Conservation (phyloP, 257 asterid genomes). For the Handroanthus guayacan region DNA sequence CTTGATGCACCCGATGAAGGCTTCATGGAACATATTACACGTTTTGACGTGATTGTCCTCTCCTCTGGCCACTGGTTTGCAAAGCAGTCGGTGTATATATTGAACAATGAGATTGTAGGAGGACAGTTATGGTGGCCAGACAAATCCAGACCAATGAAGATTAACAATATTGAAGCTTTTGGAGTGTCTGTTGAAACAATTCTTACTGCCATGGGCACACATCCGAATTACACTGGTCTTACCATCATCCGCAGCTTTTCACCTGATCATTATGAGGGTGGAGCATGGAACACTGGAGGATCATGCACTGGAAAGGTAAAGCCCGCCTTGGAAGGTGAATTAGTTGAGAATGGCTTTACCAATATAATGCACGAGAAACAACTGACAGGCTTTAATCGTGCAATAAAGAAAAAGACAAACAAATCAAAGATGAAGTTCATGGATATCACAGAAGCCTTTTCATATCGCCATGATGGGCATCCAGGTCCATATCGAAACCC, state of each 20-base stretch:
- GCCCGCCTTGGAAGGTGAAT: slow-evolving; percentile 61
- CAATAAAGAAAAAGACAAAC: slow-evolving; percentile 66
- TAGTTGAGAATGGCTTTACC: slow-evolving; percentile 78
- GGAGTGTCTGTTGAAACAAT: slow-evolving; percentile 86
- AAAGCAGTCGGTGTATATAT: slow-evolving; percentile 79
- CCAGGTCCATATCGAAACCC: slow-evolving; percentile 92
- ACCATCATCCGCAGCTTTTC: slow-evolving; percentile 85
- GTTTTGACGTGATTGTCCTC: slow-evolving; percentile 76
- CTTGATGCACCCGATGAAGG: slow-evolving; percentile 85
- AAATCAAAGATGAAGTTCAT: slow-evolving; percentile 67
- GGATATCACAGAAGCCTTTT: slow-evolving; percentile 82
- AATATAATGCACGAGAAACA: slow-evolving; percentile 88
- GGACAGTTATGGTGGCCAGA: slow-evolving; percentile 96
- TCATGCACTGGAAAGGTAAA: slow-evolving; percentile 84
- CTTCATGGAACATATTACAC: slow-evolving; percentile 71
- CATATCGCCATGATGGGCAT: slow-evolving; percentile 91
- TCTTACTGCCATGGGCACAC: slow-evolving; percentile 72
- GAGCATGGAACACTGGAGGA: slow-evolving; percentile 96
- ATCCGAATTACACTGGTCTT: slow-evolving; percentile 83
- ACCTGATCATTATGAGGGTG: slow-evolving; percentile 95
- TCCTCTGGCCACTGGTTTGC: slow-evolving; percentile 99
- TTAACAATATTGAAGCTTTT: slow-evolving; percentile 75
- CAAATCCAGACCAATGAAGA: slow-evolving; percentile 55
- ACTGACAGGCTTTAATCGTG: slow-evolving; percentile 60
- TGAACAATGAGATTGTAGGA: slow-evolving; percentile 86